Conservation (phyloP, 2,329 filamentous ascomycete genomes). For the Metarhizium humberi region DNA sequence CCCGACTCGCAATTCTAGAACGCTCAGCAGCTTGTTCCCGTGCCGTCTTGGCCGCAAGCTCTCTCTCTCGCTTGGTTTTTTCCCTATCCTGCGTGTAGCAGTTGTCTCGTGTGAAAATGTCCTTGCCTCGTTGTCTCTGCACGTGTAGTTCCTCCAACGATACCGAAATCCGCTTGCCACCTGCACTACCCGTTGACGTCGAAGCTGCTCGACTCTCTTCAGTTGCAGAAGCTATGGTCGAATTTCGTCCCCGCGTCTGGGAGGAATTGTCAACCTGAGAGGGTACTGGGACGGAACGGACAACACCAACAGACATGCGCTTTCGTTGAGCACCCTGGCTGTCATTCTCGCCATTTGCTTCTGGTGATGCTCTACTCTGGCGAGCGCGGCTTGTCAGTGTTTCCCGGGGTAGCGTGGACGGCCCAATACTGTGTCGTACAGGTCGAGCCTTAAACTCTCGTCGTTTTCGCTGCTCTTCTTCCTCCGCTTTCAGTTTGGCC, state of each 20-base stretch:
- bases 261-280: constrained; percentile 7
- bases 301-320: constrained; percentile 14
- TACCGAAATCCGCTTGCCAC: constrained; percentile 36
- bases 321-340: constrained; percentile 11
- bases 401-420: constrained; percentile 39
- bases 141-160: constrained; percentile 41
- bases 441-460: constrained; percentile 58
- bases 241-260: constrained; percentile 18
- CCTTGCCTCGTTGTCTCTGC: constrained; percentile 42
- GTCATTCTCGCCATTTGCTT: constrained; percentile 13
- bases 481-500: constrained; percentile 43
- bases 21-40: constrained; percentile 53
- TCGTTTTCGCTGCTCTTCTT: constrained; percentile 49
- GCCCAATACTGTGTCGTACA: constrained; percentile 33
- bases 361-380: constrained; percentile 31
- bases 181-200: constrained; percentile 33
- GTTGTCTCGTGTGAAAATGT: constrained; percentile 45
- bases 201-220: constrained; percentile 32
- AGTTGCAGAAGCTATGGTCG: constrained; percentile 13
- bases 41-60: constrained; percentile 42
- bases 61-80: constrained; percentile 44
- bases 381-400: constrained; percentile 49
- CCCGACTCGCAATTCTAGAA: constrained; percentile 47
- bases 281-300: constrained; percentile 3
- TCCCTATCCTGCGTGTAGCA: constrained; percentile 36